phyloP scores from a whole-genome alignment of 78 protist species.

The Guillardia theta region DNA sequence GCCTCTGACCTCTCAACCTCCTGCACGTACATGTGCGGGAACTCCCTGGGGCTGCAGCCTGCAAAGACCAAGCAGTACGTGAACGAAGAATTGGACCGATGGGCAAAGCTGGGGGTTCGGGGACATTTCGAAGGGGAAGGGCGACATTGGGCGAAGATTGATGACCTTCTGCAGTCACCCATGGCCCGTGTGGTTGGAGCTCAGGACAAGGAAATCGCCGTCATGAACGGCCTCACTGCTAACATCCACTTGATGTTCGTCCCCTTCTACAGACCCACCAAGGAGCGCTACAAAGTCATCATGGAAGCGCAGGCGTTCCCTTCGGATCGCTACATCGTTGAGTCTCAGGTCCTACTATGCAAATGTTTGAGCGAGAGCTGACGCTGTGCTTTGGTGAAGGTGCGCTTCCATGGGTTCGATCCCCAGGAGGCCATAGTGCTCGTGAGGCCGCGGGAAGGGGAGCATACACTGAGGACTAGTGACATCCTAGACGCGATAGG shows the following conservation, averaged over 20 bases:
- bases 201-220: neutral
- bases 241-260: constrained; percentile 83
- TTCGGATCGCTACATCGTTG: constrained; percentile 68
- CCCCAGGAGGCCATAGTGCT: constrained; percentile 65
- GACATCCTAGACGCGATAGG: constrained; percentile 56
- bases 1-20: neutral
- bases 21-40: constrained; percentile 82
- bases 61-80: constrained; percentile 43
- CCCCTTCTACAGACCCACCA: constrained; percentile 85
- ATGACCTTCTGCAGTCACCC: constrained; percentile 57
- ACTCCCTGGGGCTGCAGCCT: constrained; percentile 86
- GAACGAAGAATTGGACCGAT: constrained; percentile 55
- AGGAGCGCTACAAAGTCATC: constrained; percentile 67
- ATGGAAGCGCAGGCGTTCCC: constrained; percentile 92
- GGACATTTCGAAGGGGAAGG: constrained; percentile 62
- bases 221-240: constrained; percentile 83
- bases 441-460: constrained; percentile 63
- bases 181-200: neutral
- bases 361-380: neutral
- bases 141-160: constrained; percentile 80
- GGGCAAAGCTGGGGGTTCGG: constrained; percentile 55
- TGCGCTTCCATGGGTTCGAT: constrained; percentile 64
- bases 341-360: neutral
- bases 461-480: constrained; percentile 56
- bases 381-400: constrained; percentile 48